A percentile compares a stretch with the other conserved stretches of the same genome.
Evolutionary conservation across 1,139 yeast species (phyloP).

Genomic region (Geotrichum reessii): DNA sequence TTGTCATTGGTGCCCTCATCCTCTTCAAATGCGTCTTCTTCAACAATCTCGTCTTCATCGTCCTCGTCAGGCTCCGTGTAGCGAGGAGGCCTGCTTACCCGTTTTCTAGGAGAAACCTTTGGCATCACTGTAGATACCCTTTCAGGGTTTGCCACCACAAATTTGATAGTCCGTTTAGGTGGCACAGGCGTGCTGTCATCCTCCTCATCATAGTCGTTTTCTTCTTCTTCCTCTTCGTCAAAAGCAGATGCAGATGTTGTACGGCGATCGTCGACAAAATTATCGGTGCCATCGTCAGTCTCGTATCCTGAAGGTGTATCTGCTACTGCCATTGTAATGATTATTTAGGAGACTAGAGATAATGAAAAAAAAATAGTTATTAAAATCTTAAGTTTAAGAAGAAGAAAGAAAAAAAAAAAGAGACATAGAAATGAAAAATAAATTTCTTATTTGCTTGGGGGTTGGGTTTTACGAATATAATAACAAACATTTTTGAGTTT

Average conservation of each 20-base stretch:
- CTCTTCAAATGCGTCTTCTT: constrained; percentile 21
- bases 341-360: neutral
- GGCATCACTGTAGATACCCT: constrained; percentile 2
- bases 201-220: constrained; percentile 17
- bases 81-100: constrained; percentile 7
- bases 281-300: neutral
- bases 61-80: constrained; percentile 12
- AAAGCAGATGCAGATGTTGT: neutral
- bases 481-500: too few species aligned
- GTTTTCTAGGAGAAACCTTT: constrained; percentile 9
- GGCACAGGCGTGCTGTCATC: constrained; percentile 17
- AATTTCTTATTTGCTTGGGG: neutral
- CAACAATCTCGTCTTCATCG: constrained; percentile 19
- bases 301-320: neutral
- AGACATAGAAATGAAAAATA: neutral
- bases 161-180: constrained; percentile 13
- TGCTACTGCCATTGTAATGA: neutral
- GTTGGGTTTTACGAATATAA: neutral
- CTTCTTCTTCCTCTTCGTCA: constrained; percentile 19
- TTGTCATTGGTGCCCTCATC: constrained; percentile 24
- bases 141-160: constrained; percentile 11
- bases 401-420: neutral
- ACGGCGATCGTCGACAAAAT: neutral
- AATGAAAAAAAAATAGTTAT: neutral
- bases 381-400: neutral